Percentiles rank a stretch among this genome's conserved stretches.
Evolutionary conservation across 1,284 basidiomycete species (phyloP).

Genomic region (Sporisorium graminicola): DNA sequence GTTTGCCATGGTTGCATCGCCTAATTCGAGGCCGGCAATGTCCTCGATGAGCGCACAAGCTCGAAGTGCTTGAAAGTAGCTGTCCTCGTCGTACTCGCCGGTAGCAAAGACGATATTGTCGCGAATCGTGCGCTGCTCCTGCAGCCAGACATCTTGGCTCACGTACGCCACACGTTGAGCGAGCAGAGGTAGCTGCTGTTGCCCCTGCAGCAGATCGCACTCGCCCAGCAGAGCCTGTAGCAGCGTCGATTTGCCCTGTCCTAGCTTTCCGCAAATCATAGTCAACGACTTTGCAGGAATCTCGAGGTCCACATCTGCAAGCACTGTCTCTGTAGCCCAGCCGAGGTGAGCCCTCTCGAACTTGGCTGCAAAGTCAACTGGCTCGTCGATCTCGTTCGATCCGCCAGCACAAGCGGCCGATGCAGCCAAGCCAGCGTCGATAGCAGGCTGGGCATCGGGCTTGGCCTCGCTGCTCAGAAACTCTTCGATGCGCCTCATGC

Average conservation of each 20-base stretch:
- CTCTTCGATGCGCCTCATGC: conserved; percentile 54
- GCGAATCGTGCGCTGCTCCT: conserved; percentile 53
- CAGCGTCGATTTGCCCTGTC: conserved; percentile 64
- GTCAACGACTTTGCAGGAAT: conserved; percentile 50
- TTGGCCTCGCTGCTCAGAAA: conserved; percentile 44
- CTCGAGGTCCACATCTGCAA: conserved; percentile 40
- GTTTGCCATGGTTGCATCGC: conserved; percentile 59
- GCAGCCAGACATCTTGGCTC: conserved; percentile 62
- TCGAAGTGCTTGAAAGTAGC: conserved; percentile 53
- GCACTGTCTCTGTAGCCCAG: conserved; percentile 30
- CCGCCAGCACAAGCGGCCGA: conserved; percentile 3
- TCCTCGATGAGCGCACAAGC: conserved; percentile 62
- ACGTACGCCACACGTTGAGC: conserved; percentile 55
- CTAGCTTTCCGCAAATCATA: conserved; percentile 62
- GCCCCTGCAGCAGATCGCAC: conserved; percentile 50
- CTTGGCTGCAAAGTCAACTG: conserved; percentile 21
- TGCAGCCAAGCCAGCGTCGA: conserved; percentile 8
- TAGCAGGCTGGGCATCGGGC: conserved; percentile 22
- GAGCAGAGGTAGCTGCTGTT: conserved; percentile 30
- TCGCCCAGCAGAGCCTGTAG: conserved; percentile 63
- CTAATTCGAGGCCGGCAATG: conserved; percentile 53
- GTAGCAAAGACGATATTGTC: conserved; percentile 64
- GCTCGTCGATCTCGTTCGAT: too few relatives aligned
- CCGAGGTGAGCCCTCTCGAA: conserved; percentile 44
- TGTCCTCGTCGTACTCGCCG: conserved; percentile 48